These are phyloP conservation scores for Hygrocybe coccinea DNA, from an alignment of 768 basidiomycete genomes.

Conservation along the genomic window DNA sequence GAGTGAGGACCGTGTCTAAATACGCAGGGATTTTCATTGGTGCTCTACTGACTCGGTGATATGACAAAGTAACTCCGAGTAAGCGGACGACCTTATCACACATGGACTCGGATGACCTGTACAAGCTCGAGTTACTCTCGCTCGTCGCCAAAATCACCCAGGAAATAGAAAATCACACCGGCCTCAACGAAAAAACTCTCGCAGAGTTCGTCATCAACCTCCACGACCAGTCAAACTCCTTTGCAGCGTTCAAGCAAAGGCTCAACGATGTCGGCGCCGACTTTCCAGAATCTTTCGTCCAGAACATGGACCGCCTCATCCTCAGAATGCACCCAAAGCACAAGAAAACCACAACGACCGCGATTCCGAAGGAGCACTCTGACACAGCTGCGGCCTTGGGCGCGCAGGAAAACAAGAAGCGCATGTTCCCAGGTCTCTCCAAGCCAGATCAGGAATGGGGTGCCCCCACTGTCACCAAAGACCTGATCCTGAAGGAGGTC, in stretches of 20 bases:
- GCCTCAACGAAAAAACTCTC: constrained; percentile 83
- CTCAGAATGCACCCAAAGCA: constrained; percentile 94
- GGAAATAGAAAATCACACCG: constrained; percentile 85
- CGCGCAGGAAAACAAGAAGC: constrained; percentile 72
- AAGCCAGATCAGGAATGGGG: constrained; percentile 69
- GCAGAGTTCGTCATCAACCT: constrained; percentile 93
- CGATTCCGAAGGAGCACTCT: constrained; percentile 34
- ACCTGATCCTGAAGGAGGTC: constrained; percentile 81
- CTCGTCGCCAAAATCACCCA: constrained; percentile 88
- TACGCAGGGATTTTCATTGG: too few relatives aligned
- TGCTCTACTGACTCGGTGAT: too few relatives aligned
- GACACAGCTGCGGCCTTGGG: constrained; percentile 35
- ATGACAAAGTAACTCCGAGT: too few relatives aligned
- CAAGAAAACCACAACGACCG: constrained; percentile 63
- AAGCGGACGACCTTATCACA: too few relatives aligned
- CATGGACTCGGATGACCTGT: constrained; percentile 50
- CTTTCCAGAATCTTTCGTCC: constrained; percentile 86
- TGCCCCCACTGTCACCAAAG: constrained; percentile 53
- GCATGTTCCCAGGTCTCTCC: constrained; percentile 88
- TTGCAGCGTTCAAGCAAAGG: constrained; percentile 76
- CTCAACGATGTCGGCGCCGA: constrained; percentile 72
- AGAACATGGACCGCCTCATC: constrained; percentile 92
- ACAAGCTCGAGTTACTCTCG: constrained; percentile 90
- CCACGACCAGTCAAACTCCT: constrained; percentile 71
- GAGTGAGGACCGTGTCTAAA: too few relatives aligned